Percentiles rank a stretch among this genome's conserved stretches.
Evolutionary conservation across 2,329 filamentous ascomycete species (phyloP).

Genomic region (Neofusicoccum parvum): DNA sequence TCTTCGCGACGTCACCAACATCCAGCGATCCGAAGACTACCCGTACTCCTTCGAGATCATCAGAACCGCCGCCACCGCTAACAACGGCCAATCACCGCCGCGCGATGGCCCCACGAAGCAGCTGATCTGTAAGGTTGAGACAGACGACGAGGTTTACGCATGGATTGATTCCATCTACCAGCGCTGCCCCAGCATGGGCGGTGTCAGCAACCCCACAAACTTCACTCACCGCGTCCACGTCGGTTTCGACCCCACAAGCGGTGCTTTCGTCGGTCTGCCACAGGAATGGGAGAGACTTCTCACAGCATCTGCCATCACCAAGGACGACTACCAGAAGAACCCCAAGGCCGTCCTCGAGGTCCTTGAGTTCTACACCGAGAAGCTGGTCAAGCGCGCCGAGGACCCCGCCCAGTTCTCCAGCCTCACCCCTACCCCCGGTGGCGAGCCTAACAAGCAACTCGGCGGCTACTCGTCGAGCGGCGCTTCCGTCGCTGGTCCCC

Average conservation of each 20-base stretch:
- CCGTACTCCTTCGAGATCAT: constrained; percentile 95
- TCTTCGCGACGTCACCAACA: constrained; percentile 84
- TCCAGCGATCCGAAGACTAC: constrained; percentile 86
- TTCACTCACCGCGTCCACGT: constrained; percentile 97
- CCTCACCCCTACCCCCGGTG: constrained; percentile 67
- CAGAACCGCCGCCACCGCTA: constrained; percentile 64
- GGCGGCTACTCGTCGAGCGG: constrained; percentile 48
- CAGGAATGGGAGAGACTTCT: constrained; percentile 97
- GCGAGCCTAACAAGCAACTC: constrained; percentile 52
- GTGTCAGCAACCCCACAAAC: constrained; percentile 97
- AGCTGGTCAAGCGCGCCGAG: constrained; percentile 71
- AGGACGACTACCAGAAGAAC: constrained; percentile 97
- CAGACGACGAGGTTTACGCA: constrained; percentile 94
- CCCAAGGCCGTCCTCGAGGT: constrained; percentile 73
- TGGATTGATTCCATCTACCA: constrained; percentile 99
- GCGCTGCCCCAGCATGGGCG: constrained; percentile 94
- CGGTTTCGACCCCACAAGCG: constrained; percentile 92
- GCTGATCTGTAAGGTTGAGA: constrained; percentile 90
- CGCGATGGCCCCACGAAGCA: constrained; percentile 81
- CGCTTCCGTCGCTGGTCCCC: constrained; percentile 51
- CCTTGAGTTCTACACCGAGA: constrained; percentile 82
- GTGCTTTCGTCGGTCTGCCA: constrained; percentile 91
- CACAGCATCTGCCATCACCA: constrained; percentile 94
- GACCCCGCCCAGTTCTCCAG: constrained; percentile 70
- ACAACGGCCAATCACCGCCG: constrained; percentile 64